Percentiles rank a stretch among this genome's conserved stretches.
Conservation (phyloP, 352 stramenopile species). For the Globisporangium nunn region DNA sequence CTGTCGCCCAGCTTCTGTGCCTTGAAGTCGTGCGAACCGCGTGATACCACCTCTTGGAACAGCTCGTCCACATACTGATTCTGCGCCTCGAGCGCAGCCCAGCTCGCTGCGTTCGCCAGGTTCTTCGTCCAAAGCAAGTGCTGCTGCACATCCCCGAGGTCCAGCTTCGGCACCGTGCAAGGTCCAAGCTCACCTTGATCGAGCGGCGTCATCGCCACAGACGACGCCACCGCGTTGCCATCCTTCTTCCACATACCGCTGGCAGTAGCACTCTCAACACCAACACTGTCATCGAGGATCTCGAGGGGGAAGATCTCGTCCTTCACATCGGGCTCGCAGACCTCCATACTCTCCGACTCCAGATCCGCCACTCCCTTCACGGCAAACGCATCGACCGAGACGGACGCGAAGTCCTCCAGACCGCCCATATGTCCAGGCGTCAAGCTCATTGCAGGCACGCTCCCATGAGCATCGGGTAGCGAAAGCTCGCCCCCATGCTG, state of each 20-base stretch:
- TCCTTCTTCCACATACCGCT: not conserved
- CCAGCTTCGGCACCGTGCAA: not conserved
- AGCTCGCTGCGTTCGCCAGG: slow-evolving; percentile 1
- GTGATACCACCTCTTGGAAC: slow-evolving; percentile 13
- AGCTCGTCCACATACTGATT: slow-evolving; percentile 22
- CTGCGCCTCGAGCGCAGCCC: slow-evolving; percentile 8
- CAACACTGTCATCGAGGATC: not conserved
- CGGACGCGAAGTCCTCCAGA: slow-evolving; percentile 9
- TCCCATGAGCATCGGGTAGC: not conserved
- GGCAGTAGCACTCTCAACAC: not conserved
- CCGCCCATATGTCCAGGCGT: slow-evolving; percentile 4
- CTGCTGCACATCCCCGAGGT: not conserved
- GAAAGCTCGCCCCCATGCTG: not conserved
- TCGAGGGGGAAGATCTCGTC: not conserved
- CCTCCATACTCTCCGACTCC: slow-evolving; percentile 9
- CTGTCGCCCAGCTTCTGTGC: slow-evolving; percentile 1
- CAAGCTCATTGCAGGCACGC: not conserved
- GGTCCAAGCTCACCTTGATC: not conserved
- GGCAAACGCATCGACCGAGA: slow-evolving; percentile 6
- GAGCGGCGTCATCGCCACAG: not conserved
- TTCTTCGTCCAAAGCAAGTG: slow-evolving; percentile 15
- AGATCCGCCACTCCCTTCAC: slow-evolving; percentile 7
- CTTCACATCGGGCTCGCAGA: slow-evolving; percentile 8
- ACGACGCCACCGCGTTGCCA: not conserved
- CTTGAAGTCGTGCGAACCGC: slow-evolving; percentile 28